Evolutionary conservation across 192 early-diverging fungal genomes (phyloP), one percentile per base, ranked within the genome.

Genomic region (Piromyces sp.): DNA sequence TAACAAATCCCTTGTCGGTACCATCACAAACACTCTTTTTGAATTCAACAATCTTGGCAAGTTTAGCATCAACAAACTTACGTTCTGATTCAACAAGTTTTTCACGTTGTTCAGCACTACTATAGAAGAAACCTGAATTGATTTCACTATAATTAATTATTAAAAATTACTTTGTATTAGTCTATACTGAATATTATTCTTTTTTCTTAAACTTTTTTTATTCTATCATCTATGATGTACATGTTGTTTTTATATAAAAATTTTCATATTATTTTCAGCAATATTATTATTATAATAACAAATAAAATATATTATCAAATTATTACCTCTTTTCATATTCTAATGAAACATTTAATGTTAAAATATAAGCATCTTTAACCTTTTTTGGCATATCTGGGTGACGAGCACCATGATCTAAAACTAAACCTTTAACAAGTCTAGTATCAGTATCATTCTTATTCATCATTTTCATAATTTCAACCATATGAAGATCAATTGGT

Each of bases 401-500:
- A 82, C 98, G 91, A 29, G 97, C 97, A 42, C 98, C 98, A 85
- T 99, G 98, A 89, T 99, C 98, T 88, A 99, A 87, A 29, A 99
- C 98, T 68, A 99, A 88, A 51, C 97, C 98, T 81, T 94, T 93
- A 79, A 99, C 92, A 30, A 99, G 89, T 31, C 93, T 88, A 68
- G 96, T 95, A 86, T 99, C 98, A n/a, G 94, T 96, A n/a, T 96
- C 96, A 40, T 92, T 95, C 87, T 95, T 95, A 90, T 98, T 97
- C 92, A 94, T 92, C 98, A 99, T 98, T 90, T 97, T 97, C 97
- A 99, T 99, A 83, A 97, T 95, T 88, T 99, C 98, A 15, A 99
- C 95, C 98, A 99, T 99, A 84, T 98, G 96, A 82, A 99, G 89
- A 86, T 99, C 98, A 84, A 98, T 97, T 14, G 96, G 96, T 80